Evolutionary conservation across 352 stramenopile genomes (phyloP).

Genomic region (Stephanocyclus meneghinianus): DNA sequence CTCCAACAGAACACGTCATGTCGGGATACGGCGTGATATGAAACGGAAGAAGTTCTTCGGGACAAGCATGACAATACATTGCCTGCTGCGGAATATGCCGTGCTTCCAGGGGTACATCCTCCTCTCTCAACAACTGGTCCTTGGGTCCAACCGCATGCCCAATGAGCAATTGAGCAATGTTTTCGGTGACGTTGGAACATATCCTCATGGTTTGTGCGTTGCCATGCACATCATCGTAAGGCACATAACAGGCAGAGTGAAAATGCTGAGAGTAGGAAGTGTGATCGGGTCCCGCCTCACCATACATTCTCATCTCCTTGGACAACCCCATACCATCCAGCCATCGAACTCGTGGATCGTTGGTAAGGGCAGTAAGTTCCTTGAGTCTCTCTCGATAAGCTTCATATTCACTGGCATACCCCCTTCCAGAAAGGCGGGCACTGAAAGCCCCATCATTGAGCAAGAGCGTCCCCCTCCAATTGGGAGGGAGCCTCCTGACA

Average conservation of each 20-base stretch:
- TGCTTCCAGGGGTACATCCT: too few relatives aligned
- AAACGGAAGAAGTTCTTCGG: conserved; percentile 8
- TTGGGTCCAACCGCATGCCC: conserved; percentile 19
- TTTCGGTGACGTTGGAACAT: conserved; percentile 24
- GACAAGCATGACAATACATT: conserved; percentile 8
- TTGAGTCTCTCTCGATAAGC: not conserved
- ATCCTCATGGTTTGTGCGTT: conserved; percentile 7
- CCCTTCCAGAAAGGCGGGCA: not conserved
- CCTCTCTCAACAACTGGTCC: not conserved
- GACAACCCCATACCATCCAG: conserved; percentile 14
- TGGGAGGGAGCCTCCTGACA: not conserved
- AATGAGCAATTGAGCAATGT: conserved; percentile 19
- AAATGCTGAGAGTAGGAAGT: conserved; percentile 8
- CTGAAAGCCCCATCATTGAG: conserved; percentile 5
- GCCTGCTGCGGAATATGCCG: not conserved
- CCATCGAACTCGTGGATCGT: conserved; percentile 12
- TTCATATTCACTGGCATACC: conserved; percentile 8
- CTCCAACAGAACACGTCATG: conserved; percentile 9
- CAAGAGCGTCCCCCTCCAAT: conserved; percentile 7
- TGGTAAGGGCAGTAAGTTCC: conserved; percentile 3
- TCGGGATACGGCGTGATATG: conserved; percentile 16
- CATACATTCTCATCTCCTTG: conserved; percentile 24
- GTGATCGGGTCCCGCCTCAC: conserved; percentile 9
- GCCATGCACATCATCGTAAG: not conserved
- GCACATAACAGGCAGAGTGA: conserved; percentile 1